These are phyloP conservation scores for Candolleomyces efflorescens DNA, from an alignment of 768 basidiomycete genomes.

Conservation along the genomic window DNA sequence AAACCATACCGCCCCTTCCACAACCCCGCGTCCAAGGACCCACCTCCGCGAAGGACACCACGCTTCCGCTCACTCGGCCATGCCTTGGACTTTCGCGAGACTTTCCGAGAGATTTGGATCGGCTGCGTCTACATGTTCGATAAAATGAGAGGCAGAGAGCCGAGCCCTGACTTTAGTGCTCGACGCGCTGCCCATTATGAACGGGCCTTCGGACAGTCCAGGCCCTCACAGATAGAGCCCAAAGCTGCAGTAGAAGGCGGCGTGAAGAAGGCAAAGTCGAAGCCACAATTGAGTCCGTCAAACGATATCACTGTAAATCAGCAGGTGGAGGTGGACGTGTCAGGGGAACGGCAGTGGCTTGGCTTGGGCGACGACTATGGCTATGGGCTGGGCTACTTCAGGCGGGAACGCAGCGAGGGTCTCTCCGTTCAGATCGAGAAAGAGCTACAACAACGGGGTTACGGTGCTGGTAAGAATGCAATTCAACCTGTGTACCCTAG, in stretches of 20 bases:
- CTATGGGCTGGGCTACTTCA: slow-evolving; percentile 36
- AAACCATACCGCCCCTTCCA: slow-evolving; percentile 46
- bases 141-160: slow-evolving; percentile 51
- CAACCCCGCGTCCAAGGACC: slow-evolving; percentile 22
- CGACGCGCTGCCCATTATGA: slow-evolving; percentile 40
- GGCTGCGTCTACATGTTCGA: slow-evolving; percentile 57
- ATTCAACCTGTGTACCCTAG: too few species aligned
- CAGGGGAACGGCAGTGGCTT: slow-evolving; percentile 50
- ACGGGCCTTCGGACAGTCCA: slow-evolving; percentile 37
- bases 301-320: slow-evolving; percentile 36
- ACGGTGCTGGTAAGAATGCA: slow-evolving; percentile 30
- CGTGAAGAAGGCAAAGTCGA: slow-evolving; percentile 3
- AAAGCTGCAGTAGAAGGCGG: slow-evolving; percentile 10
- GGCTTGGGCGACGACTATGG: slow-evolving; percentile 41
- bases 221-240: slow-evolving; percentile 15
- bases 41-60: slow-evolving; percentile 39
- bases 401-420: slow-evolving; percentile 47
- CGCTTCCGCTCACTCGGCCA: slow-evolving; percentile 55
- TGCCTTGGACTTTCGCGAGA: slow-evolving; percentile 68
- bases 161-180: slow-evolving; percentile 40
- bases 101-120: slow-evolving; percentile 54
- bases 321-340: slow-evolving; percentile 37
- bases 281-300: slow-evolving; percentile 3
- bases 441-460: slow-evolving; percentile 48
- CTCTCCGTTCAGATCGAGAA: slow-evolving; percentile 49